Conservation (phyloP, 2,329 filamentous ascomycete species). For the Penicillium capsulatum region DNA sequence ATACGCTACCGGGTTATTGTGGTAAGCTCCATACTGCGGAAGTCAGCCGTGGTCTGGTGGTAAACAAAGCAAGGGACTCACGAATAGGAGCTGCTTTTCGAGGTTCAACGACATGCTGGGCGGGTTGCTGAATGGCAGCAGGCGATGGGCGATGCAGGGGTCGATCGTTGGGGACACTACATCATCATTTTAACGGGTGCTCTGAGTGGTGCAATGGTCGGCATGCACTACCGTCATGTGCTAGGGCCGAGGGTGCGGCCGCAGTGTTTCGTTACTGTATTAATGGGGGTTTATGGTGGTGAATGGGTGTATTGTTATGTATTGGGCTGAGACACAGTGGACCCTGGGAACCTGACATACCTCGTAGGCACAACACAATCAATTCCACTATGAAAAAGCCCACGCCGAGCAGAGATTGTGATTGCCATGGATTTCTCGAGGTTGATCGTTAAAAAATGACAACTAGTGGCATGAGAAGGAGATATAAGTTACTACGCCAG, state of each 20-base stretch:
- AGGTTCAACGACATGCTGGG: constrained; percentile 52
- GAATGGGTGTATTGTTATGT: neutral
- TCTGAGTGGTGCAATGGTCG: constrained; percentile 18
- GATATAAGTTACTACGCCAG: no score
- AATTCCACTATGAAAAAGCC: no score
- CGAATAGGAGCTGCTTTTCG: constrained; percentile 63
- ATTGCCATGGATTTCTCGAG: no score
- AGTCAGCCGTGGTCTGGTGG: constrained; percentile 13
- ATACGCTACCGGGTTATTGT: constrained; percentile 56
- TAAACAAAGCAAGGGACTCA: constrained; percentile 38
- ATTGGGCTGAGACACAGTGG: no score
- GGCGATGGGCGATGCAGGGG: no score
- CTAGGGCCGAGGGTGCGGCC: constrained; percentile 12
- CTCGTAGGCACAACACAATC: no score
- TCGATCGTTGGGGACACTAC: constrained; percentile 9
- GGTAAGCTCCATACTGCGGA: constrained; percentile 61
- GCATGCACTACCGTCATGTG: constrained; percentile 14
- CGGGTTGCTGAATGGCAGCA: neutral
- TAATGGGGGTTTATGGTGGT: neutral
- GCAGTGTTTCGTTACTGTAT: constrained; percentile 11
- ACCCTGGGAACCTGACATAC: no score
- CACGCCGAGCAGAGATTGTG: no score
- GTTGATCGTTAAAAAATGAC: no score
- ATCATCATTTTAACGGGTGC: constrained; percentile 12
- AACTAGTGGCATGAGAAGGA: no score